Base-by-base conservation (phyloP, 169 alveolate genomes). In the Plasmodium fragile region DNA sequence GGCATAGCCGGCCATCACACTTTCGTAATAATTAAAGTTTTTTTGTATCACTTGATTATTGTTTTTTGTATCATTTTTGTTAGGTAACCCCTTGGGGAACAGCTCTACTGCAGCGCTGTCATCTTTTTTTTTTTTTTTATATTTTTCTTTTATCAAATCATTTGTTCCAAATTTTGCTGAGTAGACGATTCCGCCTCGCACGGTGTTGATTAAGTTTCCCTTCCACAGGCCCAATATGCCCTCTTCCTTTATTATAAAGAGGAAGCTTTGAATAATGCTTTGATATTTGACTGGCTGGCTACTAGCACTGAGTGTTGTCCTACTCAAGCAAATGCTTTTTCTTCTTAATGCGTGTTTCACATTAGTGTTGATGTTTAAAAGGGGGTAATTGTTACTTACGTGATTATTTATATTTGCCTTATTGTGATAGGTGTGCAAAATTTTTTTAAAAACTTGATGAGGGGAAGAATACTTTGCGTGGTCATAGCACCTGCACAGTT, bases 141-240 rank as follows among this genome's bases (percentile, higher is more conserved):
- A 80, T 92, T 28, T 95, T 83, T 92, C 96, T 94, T 75, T 97
- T 93, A 91, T 81, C 65, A 93, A 80, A 80, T 97, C 98, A 75
- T 96, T 97, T 25, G 97, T 95, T 4, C 98, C 98, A 92, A 97
- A 97, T 81, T 97, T 97, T 59, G 98, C 93, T 10, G 98, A 97
- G 83, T 97, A 97, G 45, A 96, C 96, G 10, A 95, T 72, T 7
- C 98, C 98, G 28, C 98, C 98, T 55, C 98, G 75, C 30, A 95
- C 34, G 6, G 97, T 96, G 89, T 97, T 97, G 55, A 96, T 96
- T 59, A 95, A 82, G 87, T 97, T 97, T 16, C 98, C 98, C 65
- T 96, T 94, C 98, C 98, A 97, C 39, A 97, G 89, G 1, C 98
- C 98, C 49, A 55, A 39, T 2, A 96, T 4, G 1, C 98, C 98